These are phyloP conservation scores for Pseudogymnoascus sp. DNA, from an alignment of 2,329 filamentous ascomycete species.

Conservation along the genomic window DNA sequence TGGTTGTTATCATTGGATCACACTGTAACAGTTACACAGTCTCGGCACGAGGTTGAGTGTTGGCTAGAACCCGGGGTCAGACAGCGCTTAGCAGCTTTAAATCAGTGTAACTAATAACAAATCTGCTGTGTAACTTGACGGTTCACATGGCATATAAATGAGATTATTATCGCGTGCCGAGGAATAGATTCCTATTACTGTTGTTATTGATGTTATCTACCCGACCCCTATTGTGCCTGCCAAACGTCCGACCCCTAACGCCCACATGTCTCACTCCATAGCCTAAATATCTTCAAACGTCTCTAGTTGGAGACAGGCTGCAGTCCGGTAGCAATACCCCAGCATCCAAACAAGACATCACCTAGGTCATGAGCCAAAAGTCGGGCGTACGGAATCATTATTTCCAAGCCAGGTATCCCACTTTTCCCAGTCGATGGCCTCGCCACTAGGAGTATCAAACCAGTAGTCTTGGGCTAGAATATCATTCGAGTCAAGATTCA, in stretches of 20 bases:
- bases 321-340: background rate
- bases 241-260: background rate
- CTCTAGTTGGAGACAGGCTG: background rate
- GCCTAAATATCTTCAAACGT: background rate
- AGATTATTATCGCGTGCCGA: background rate
- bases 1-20: background rate
- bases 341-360: background rate
- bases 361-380: conserved; percentile 1
- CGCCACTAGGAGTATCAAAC: conserved; percentile 12
- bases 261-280: background rate
- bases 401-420: conserved; percentile 24
- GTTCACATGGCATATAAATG: background rate
- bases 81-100: background rate
- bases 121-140: background rate
- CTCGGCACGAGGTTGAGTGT: background rate
- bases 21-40: background rate
- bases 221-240: background rate
- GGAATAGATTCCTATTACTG: background rate
- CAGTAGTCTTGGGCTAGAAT: conserved; percentile 19
- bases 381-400: conserved; percentile 8
- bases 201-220: background rate
- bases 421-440: conserved; percentile 22
- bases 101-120: background rate
- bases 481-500: conserved; percentile 18
- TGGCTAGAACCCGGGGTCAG: background rate